Evolutionary conservation across 1,284 basidiomycete species (phyloP).

Genomic region (Fomitopsis schrenkii): DNA sequence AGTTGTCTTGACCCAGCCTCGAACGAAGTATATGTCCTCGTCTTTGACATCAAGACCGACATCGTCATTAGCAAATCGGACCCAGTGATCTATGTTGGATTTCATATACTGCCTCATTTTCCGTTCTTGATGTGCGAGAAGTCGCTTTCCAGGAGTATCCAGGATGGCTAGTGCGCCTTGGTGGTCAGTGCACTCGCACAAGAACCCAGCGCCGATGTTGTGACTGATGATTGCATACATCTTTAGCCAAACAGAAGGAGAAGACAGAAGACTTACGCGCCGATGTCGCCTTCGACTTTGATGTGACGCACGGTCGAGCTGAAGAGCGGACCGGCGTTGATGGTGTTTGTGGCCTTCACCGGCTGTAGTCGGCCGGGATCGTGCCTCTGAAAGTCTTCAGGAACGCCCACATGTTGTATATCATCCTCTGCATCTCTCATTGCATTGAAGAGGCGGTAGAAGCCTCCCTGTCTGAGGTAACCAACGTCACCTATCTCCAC

Average conservation of each 20-base stretch:
- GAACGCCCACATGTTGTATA: neutral
- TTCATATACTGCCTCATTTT: neutral
- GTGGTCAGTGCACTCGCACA: neutral
- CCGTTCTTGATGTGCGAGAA: neutral
- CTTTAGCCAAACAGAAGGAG: neutral
- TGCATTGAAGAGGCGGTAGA: conserved; percentile 14
- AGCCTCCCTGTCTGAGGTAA: conserved; percentile 11
- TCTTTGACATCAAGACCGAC: neutral
- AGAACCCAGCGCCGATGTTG: neutral
- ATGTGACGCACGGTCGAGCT: neutral
- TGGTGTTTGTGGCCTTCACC: neutral
- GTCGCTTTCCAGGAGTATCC: neutral
- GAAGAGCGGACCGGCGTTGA: neutral
- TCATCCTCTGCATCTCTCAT: neutral
- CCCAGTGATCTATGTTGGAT: neutral
- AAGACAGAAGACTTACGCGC: neutral
- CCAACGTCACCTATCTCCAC: conserved; percentile 15
- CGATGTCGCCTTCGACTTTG: neutral
- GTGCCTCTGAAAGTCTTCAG: too few species aligned
- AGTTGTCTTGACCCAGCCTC: neutral
- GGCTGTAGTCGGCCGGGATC: neutral
- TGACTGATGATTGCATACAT: neutral
- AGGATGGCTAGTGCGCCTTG: neutral
- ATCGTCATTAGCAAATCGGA: neutral
- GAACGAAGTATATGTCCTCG: neutral